phyloP scores from a whole-genome alignment of 805 yeast genomes.

The Wickerhamiella slavikovae region DNA sequence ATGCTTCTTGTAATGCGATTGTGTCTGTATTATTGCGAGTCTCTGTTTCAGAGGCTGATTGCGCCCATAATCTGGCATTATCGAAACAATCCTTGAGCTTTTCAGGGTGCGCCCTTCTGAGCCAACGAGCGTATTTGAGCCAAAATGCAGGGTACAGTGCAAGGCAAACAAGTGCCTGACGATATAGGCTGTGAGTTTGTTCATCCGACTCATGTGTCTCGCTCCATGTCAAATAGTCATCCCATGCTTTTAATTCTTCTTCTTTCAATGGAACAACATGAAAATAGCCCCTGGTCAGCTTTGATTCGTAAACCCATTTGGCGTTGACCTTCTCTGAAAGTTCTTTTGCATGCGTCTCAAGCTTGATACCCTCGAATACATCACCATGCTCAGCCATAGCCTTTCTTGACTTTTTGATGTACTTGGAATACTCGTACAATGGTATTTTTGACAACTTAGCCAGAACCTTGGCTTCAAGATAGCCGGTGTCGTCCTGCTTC shows the following conservation, averaged over 20 bases:
- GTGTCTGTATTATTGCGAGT: conserved; percentile 1
- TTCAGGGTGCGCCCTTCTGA: conserved; percentile 9
- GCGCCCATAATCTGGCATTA: conserved; percentile 4
- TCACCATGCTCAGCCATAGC: conserved; percentile 2
- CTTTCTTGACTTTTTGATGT: conserved; percentile 25
- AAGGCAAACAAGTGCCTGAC: conserved; percentile 37
- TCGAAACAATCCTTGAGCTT: conserved; percentile 1
- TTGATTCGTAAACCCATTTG: conserved; percentile 61
- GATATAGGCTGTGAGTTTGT: conserved; percentile 32
- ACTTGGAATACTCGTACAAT: conserved; percentile 70
- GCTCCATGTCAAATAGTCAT: conserved; percentile 37
- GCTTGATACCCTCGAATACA: conserved; percentile 2
- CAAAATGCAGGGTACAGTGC: conserved; percentile 45
- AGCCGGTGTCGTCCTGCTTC: conserved; percentile 20
- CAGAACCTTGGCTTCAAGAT: conserved; percentile 22
- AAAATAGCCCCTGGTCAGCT: conserved; percentile 38
- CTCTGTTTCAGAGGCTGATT: too few species aligned
- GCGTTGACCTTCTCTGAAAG: conserved; percentile 34
- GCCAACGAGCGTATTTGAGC: conserved; percentile 45
- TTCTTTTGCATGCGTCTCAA: conserved; percentile 19
- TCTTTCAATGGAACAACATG: conserved; percentile 26
- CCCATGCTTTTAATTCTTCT: conserved; percentile 37
- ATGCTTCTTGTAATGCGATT: conserved; percentile 1
- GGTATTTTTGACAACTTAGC: conserved; percentile 28
- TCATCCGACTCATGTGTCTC: conserved; percentile 16